Conservation (phyloP, 176 grass and related monocot species). For the Aegilops sharonensis region DNA sequence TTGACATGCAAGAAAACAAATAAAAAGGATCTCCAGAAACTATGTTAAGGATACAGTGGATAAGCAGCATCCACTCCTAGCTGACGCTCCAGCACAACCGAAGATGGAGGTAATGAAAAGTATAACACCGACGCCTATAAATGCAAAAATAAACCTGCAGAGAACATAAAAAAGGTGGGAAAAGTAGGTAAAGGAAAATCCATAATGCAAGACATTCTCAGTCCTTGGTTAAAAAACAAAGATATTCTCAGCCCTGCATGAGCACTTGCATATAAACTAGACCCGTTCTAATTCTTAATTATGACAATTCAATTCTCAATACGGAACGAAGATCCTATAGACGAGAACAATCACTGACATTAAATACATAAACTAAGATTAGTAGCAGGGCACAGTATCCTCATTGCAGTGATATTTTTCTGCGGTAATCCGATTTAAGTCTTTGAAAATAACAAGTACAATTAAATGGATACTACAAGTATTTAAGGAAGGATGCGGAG, state of each 20-base stretch:
- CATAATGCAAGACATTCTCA: background rate
- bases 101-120: conserved; percentile 73
- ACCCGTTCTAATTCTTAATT: background rate
- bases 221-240: background rate
- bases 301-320: background rate
- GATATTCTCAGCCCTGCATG: background rate
- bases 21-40: background rate
- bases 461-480: conserved; percentile 8
- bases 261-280: background rate
- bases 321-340: background rate
- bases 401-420: background rate
- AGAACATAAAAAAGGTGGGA: background rate
- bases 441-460: background rate
- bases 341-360: background rate
- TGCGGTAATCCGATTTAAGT: background rate
- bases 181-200: background rate
- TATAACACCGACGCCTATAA: conserved; percentile 67
- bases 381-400: background rate
- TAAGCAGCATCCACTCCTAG: conserved; percentile 74
- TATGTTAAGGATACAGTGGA: conserved; percentile 67
- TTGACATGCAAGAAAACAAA: background rate
- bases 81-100: conserved; percentile 63
- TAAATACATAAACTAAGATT: conserved; percentile 17
- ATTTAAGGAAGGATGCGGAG: conserved; percentile 2
- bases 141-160: conserved; percentile 75